Evolutionary conservation across 2,329 filamentous ascomycete species (phyloP).

Genomic region (Aspergillus fructus): DNA sequence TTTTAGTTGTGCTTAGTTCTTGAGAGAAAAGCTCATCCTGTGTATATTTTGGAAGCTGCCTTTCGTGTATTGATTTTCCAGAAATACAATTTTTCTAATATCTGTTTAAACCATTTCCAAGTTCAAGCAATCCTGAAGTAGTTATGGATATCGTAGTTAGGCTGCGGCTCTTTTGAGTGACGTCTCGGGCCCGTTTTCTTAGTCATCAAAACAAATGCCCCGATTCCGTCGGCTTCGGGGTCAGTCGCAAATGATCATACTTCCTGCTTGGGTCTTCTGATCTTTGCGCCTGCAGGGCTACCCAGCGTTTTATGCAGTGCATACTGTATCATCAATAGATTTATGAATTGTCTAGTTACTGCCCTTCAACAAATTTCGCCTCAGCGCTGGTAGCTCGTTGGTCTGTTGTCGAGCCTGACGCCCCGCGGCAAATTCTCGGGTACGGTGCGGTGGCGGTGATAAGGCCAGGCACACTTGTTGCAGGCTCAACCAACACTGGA

Average conservation of each 20-base stretch:
- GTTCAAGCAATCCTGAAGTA: too few species aligned
- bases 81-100: slow-evolving; percentile 14
- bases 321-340: neutral
- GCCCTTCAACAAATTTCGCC: neutral
- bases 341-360: neutral
- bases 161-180: neutral
- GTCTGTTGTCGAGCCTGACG: slow-evolving; percentile 2
- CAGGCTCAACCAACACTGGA: neutral
- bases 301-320: neutral
- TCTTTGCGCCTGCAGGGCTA: neutral
- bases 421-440: slow-evolving; percentile 15
- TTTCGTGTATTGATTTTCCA: slow-evolving; percentile 19
- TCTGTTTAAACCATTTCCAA: neutral
- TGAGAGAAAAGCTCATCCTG: neutral
- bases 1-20: neutral
- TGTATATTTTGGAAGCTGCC: slow-evolving; percentile 19
- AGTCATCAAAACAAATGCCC: neutral
- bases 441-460: slow-evolving; percentile 9
- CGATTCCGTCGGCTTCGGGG: too few species aligned
- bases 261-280: neutral
- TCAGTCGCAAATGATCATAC: too few species aligned
- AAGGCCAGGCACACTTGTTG: slow-evolving; percentile 3
- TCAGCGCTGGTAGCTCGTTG: neutral
- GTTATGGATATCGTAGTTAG: too few species aligned
- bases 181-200: neutral